Percentiles rank a stretch among this genome's conserved stretches.
These are phyloP conservation scores for Pythium folliculosum DNA, from an alignment of 352 stramenopile genomes.

Conservation along the genomic window DNA sequence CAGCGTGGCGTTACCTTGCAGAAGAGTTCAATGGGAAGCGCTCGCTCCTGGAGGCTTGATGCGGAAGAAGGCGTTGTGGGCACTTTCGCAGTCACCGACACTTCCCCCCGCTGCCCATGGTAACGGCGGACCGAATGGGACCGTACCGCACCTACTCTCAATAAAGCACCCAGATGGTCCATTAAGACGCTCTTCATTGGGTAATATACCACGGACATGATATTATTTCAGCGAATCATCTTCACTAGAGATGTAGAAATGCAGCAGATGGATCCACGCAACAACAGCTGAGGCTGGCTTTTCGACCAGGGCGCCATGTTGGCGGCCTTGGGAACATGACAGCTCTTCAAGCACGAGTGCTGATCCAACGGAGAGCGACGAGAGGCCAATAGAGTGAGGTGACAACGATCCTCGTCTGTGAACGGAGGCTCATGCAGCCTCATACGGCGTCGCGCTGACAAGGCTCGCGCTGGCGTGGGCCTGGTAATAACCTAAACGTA, in stretches of 20 bases:
- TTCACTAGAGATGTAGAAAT: not conserved
- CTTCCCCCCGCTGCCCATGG: not conserved
- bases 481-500: too few relatives aligned
- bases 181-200: not conserved
- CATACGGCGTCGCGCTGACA: too few relatives aligned
- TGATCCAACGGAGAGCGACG: too few relatives aligned
- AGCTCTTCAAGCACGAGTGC: too few relatives aligned
- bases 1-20: not conserved
- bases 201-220: not conserved
- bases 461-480: constrained; percentile 2
- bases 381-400: too few relatives aligned
- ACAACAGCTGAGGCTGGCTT: too few relatives aligned
- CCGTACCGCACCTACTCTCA: constrained; percentile 1
- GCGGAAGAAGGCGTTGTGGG: not conserved
- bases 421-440: too few relatives aligned
- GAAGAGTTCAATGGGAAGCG: too few relatives aligned
- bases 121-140: not conserved
- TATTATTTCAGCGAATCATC: constrained; percentile 6
- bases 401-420: too few relatives aligned
- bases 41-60: not conserved
- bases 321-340: too few relatives aligned
- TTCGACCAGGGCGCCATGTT: not conserved
- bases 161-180: constrained; percentile 2
- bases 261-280: constrained; percentile 1
- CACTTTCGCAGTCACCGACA: not conserved